phyloP scores from a whole-genome alignment of 176 grass and related monocot genomes.

The Typha latifolia region DNA sequence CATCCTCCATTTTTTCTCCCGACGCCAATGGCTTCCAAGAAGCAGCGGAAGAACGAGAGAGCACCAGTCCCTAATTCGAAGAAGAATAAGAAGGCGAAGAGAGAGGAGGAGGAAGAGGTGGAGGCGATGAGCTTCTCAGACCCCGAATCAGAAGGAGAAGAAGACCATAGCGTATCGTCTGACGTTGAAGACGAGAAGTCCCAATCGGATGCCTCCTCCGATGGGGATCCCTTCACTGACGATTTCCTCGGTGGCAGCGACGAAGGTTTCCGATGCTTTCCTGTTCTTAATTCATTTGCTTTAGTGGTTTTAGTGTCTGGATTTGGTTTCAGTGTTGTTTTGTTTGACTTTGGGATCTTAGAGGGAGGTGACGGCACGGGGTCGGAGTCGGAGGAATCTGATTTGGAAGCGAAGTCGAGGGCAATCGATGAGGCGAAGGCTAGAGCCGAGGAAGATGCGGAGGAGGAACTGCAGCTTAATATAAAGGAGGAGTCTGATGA shows the following conservation, averaged over 20 bases:
- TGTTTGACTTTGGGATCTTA: constrained; percentile 10
- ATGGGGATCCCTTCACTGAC: constrained; percentile 57
- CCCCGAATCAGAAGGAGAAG: constrained; percentile 25
- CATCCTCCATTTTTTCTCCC: not conserved
- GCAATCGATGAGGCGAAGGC: constrained; percentile 53
- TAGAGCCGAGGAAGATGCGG: constrained; percentile 49
- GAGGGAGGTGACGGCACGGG: constrained; percentile 33
- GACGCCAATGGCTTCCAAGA: constrained; percentile 1
- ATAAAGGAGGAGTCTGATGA: constrained; percentile 79
- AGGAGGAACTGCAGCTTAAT: constrained; percentile 63
- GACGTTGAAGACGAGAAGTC: constrained; percentile 25
- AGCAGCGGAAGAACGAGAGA: not conserved
- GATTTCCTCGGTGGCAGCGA: constrained; percentile 74
- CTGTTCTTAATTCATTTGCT: constrained; percentile 7
- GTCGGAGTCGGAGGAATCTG: constrained; percentile 61
- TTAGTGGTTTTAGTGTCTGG: not conserved
- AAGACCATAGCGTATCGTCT: constrained; percentile 7
- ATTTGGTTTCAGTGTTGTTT: not conserved
- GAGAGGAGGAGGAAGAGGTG: not conserved
- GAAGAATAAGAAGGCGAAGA: not conserved
- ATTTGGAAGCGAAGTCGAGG: constrained; percentile 57
- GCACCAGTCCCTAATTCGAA: not conserved
- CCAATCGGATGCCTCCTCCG: constrained; percentile 35
- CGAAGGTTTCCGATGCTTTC: constrained; percentile 10
- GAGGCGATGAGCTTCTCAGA: constrained; percentile 30